phyloP scores from a whole-genome alignment of 2,329 filamentous ascomycete genomes.

The Ophiocordyceps camponoti-leonardi region DNA sequence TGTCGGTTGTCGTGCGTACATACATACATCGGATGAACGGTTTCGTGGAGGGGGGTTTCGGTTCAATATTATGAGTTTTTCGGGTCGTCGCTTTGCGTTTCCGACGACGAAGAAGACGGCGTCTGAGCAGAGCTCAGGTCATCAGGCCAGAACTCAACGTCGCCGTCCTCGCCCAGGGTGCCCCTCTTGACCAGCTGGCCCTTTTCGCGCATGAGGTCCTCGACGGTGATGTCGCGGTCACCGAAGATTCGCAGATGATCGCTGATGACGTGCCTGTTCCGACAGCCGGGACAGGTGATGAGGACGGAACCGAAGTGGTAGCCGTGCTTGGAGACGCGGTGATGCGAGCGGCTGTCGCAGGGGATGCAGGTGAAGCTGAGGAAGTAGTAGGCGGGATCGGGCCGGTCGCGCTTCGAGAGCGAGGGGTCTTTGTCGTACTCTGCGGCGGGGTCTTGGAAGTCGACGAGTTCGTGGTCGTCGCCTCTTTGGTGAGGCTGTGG shows the following conservation, averaged over 20 bases:
- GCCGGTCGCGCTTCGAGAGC: background rate
- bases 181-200: slow-evolving; percentile 60
- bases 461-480: background rate
- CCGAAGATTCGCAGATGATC: slow-evolving; percentile 75
- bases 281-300: slow-evolving; percentile 74
- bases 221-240: slow-evolving; percentile 50
- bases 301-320: slow-evolving; percentile 84
- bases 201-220: slow-evolving; percentile 61
- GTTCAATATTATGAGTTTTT: too few relatives aligned
- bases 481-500: background rate
- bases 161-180: slow-evolving; percentile 56
- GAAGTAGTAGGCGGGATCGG: slow-evolving; percentile 50
- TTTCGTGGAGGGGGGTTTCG: too few relatives aligned
- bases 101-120: slow-evolving; percentile 2
- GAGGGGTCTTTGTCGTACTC: background rate
- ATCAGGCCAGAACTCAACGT: slow-evolving; percentile 85
- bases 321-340: slow-evolving; percentile 81
- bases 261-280: slow-evolving; percentile 76
- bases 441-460: background rate
- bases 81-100: background rate
- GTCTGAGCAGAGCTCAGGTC: slow-evolving; percentile 16
- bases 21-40: too few relatives aligned
- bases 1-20: too few relatives aligned
- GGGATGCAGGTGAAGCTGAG: slow-evolving; percentile 87
- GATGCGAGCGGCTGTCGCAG: slow-evolving; percentile 63